phyloP scores from a whole-genome alignment of 2,329 filamentous ascomycete species.

The Claviceps sp. region DNA sequence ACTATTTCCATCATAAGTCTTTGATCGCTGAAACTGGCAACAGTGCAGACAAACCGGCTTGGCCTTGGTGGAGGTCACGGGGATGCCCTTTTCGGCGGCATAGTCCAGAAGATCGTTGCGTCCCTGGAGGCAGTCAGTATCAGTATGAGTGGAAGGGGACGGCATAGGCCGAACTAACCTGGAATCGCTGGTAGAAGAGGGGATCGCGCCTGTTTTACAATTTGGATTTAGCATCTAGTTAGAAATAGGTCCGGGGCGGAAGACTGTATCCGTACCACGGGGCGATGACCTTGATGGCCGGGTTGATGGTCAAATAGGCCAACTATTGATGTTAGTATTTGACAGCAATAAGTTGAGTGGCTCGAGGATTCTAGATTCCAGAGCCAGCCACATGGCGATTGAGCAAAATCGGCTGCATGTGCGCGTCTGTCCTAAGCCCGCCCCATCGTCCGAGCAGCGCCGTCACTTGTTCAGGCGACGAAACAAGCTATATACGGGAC shows the following conservation, averaged over 20 bases:
- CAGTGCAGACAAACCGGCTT: slow-evolving; percentile 1
- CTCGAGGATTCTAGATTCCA: neutral
- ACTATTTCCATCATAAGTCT: neutral
- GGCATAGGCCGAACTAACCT: neutral
- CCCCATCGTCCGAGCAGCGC: neutral
- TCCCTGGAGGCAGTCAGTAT: neutral
- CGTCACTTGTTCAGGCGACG: neutral
- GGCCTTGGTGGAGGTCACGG: slow-evolving; percentile 3
- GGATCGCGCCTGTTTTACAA: neutral
- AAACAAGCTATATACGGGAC: neutral
- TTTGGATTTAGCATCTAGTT: neutral
- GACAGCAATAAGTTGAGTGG: neutral
- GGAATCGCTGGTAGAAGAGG: slow-evolving; percentile 1
- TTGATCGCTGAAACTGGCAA: neutral
- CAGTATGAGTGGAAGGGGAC: neutral
- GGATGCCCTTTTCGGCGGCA: slow-evolving; percentile 1
- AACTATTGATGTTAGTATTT: neutral
- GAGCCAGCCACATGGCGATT: neutral
- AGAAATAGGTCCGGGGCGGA: neutral
- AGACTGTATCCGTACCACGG: neutral
- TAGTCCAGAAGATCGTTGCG: slow-evolving; percentile 2
- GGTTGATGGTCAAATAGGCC: slow-evolving; percentile 1
- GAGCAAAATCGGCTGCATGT: neutral
- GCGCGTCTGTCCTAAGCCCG: neutral
- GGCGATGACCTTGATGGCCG: slow-evolving; percentile 2